Evolutionary conservation across 129 eudicot genomes (phyloP), one percentile per base, ranked within the genome.

Genomic region (Helianthus tuberosus): DNA sequence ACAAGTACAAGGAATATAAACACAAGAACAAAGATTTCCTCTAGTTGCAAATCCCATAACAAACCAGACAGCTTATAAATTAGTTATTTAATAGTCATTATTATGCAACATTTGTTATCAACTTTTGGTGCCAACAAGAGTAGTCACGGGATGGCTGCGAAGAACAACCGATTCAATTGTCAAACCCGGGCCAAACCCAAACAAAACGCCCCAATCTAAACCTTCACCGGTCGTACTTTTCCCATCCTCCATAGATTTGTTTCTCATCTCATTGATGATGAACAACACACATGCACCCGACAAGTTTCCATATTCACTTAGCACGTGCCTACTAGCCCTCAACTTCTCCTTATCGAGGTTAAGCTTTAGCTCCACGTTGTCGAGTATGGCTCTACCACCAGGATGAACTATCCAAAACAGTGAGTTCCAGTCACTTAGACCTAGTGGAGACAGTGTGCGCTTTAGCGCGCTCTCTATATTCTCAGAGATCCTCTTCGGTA

Each of bases 321-420:
- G 13, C 15, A 68, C 44, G 14, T 68, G 72, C 55, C 44, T 48
- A 23, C 43, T 48, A 12, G 72, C 43, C 12, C 59, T 27, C 13
- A 68, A 48, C 58, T 48, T 68, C 7, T 68, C 9, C 44, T 48
- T 14, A 5, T 48, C 25, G 11, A 68, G 46, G 41, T 27, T 48
- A 46, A 68, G 58, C 58, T 68, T 68, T 6, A 2, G 6, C 72
- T 68, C 72, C 12, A 48, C 11, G 1, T 46, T 4, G 23, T 68
- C 59, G 3, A 68, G 72, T 20, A 68, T 13, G 5, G 59, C 44
- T 23, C 23, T 13, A 20, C 72, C 72, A 11, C 27, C 84, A 1
- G 84, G 87, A 41, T 78, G 87, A 11, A 73, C 83, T 3, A 83
- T 64, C 87, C 87, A 83, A 47, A 83, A 83, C 54, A 83, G 2